These are phyloP conservation scores for Rhododendron molle DNA, from an alignment of 148 eudicot genomes.

Conservation along the genomic window DNA sequence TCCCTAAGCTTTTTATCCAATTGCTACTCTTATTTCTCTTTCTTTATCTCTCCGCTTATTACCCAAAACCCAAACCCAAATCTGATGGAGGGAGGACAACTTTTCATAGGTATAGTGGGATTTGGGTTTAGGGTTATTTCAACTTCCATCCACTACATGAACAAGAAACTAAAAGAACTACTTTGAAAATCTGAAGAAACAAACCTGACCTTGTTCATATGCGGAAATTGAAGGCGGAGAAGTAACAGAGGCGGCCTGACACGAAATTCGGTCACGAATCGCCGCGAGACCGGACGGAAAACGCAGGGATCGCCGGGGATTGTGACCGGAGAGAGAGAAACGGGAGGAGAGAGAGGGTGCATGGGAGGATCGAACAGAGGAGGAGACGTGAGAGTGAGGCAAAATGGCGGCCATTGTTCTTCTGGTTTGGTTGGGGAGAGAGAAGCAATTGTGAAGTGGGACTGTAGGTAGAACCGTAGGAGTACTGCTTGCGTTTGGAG, in stretches of 20 bases:
- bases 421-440: not conserved
- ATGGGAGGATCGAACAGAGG: constrained; percentile 34
- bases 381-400: constrained; percentile 23
- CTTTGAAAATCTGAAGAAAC: not conserved
- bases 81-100: too few relatives aligned
- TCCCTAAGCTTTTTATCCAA: too few relatives aligned
- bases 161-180: not conserved
- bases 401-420: constrained; percentile 33
- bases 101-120: not conserved
- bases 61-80: too few relatives aligned
- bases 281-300: constrained; percentile 12
- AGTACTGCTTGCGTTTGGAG: not conserved
- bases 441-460: not conserved
- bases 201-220: constrained; percentile 32
- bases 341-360: constrained; percentile 38
- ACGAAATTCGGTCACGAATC: constrained; percentile 36
- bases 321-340: constrained; percentile 20
- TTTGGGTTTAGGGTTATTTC: not conserved
- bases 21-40: too few relatives aligned
- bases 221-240: constrained; percentile 37
- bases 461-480: not conserved
- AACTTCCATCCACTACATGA: not conserved
- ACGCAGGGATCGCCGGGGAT: constrained; percentile 21
- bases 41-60: too few relatives aligned
- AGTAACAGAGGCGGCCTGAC: constrained; percentile 36